A percentile compares a stretch with the other conserved stretches of the same genome.
Evolutionary conservation across 768 basidiomycete species (phyloP).

Genomic region (Daedalea quercina): DNA sequence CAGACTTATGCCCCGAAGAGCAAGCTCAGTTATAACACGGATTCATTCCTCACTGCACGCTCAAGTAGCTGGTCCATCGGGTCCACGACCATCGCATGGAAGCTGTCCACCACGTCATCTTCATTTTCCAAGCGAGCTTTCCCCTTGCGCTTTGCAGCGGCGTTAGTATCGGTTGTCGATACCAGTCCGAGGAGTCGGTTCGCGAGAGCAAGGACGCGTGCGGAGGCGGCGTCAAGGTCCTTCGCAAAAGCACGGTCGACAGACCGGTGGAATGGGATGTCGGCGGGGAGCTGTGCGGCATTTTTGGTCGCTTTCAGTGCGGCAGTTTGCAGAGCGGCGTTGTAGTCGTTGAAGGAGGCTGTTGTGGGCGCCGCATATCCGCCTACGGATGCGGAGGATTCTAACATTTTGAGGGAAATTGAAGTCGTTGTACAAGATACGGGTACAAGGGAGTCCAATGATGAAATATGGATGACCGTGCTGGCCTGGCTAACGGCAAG

Average conservation of each 20-base stretch:
- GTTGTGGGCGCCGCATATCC: constrained; percentile 13
- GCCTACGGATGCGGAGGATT: constrained; percentile 5
- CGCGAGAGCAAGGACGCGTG: constrained; percentile 57
- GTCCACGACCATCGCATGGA: constrained; percentile 73
- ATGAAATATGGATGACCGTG: too few species aligned
- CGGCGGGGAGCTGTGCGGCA: constrained; percentile 57
- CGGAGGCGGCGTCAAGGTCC: constrained; percentile 64
- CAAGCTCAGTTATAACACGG: not conserved
- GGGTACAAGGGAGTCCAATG: too few species aligned
- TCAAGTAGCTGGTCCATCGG: constrained; percentile 82
- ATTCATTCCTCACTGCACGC: constrained; percentile 51
- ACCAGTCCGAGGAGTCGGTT: constrained; percentile 55
- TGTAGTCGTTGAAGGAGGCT: constrained; percentile 44
- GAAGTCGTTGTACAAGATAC: too few species aligned
- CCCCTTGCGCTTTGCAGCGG: constrained; percentile 37
- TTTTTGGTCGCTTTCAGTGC: constrained; percentile 60
- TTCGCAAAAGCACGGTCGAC: constrained; percentile 66
- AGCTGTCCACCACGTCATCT: constrained; percentile 83
- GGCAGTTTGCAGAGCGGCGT: constrained; percentile 48
- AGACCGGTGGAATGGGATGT: constrained; percentile 86
- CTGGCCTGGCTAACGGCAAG: too few species aligned
- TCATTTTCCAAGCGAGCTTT: constrained; percentile 52
- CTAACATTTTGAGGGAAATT: not conserved
- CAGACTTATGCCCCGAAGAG: not conserved
- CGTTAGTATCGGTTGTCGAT: constrained; percentile 32